phyloP scores from a whole-genome alignment of 768 basidiomycete species.

The Astraeus odoratus region DNA sequence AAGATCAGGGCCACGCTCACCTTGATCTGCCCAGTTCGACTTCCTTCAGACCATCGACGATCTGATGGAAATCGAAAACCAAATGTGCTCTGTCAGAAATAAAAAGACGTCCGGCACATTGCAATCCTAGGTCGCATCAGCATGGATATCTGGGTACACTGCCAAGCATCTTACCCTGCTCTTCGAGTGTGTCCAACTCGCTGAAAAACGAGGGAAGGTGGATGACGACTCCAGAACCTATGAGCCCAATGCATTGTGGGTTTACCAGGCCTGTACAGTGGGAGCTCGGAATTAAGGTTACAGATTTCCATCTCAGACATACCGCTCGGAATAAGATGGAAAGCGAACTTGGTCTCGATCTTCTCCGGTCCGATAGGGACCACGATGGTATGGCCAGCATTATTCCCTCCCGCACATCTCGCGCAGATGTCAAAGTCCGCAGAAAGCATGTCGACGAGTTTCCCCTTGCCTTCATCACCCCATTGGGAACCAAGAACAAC shows the following conservation, averaged over 20 bases:
- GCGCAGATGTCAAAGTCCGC: constrained; percentile 89
- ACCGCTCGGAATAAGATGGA: constrained; percentile 95
- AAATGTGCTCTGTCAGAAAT: constrained; percentile 95
- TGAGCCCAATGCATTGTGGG: constrained; percentile 74
- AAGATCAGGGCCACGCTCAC: constrained; percentile 27
- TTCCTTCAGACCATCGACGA: constrained; percentile 97
- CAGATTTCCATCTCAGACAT: constrained; percentile 18
- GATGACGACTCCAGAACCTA: constrained; percentile 94
- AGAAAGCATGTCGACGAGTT: constrained; percentile 94
- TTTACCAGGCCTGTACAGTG: constrained; percentile 70
- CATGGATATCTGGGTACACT: background rate
- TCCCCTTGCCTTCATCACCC: constrained; percentile 93
- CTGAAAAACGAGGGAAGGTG: constrained; percentile 93
- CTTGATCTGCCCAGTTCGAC: constrained; percentile 90
- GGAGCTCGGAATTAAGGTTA: background rate
- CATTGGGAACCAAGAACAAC: constrained; percentile 86
- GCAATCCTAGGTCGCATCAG: constrained; percentile 52
- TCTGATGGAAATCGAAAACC: constrained; percentile 99
- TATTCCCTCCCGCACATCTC: constrained; percentile 96
- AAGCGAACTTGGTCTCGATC: constrained; percentile 81
- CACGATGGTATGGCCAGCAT: constrained; percentile 98
- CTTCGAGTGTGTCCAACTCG: constrained; percentile 81
- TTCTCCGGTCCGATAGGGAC: constrained; percentile 63
- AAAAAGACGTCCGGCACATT: constrained; percentile 78
- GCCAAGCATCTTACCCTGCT: constrained; percentile 55